These are phyloP conservation scores for Aspergillus egyptiacus DNA, from an alignment of 495 filamentous ascomycete species.

Conservation along the genomic window DNA sequence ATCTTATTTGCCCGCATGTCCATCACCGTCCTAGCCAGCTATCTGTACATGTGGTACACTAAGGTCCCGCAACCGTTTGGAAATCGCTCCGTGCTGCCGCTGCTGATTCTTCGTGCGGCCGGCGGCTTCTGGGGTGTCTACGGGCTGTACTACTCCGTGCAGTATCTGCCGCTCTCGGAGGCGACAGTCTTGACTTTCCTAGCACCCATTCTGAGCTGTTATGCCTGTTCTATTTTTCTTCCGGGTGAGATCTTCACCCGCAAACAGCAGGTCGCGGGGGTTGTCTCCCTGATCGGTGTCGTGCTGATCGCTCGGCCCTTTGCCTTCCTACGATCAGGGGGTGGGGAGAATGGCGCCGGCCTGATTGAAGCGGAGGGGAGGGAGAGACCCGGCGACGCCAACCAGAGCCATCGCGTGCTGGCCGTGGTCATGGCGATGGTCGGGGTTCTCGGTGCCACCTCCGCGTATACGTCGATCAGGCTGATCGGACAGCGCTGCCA, in stretches of 20 bases:
- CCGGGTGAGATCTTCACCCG: constrained; percentile 71
- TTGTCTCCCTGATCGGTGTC: constrained; percentile 75
- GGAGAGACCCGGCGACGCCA: constrained; percentile 28
- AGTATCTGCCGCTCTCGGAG: constrained; percentile 83
- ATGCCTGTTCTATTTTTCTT: constrained; percentile 70
- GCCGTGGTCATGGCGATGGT: constrained; percentile 71
- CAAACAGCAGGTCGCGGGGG: constrained; percentile 66
- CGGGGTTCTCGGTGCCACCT: constrained; percentile 73
- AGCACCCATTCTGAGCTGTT: constrained; percentile 74
- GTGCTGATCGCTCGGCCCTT: constrained; percentile 77
- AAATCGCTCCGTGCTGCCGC: constrained; percentile 50
- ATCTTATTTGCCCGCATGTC: constrained; percentile 82
- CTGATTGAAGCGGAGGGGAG: constrained; percentile 10
- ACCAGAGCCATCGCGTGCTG: constrained; percentile 56
- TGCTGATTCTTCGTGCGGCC: constrained; percentile 64
- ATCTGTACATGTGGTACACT: constrained; percentile 69
- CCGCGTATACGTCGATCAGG: constrained; percentile 73
- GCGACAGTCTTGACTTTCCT: constrained; percentile 93
- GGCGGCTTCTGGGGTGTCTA: constrained; percentile 84
- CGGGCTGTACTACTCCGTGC: constrained; percentile 73
- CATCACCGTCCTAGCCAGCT: constrained; percentile 62
- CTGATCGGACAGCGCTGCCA: constrained; percentile 83
- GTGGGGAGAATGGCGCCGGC: background rate
- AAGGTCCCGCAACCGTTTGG: constrained; percentile 68
- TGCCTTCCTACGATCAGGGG: constrained; percentile 24